Conservation (phyloP, 2,329 filamentous ascomycete genomes). For the Aspergillus sp. region DNA sequence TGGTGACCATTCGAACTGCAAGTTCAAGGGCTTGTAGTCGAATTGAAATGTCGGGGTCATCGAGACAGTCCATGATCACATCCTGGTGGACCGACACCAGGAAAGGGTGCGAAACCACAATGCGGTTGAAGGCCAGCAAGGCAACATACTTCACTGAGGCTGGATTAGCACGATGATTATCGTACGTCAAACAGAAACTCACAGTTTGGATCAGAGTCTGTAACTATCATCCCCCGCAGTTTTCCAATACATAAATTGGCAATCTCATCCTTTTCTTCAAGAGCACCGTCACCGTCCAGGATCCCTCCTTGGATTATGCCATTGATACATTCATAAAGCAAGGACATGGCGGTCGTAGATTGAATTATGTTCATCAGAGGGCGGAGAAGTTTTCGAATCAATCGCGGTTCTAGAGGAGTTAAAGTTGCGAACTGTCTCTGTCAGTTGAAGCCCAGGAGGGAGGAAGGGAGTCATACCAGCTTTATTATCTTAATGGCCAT, state of each 20-base stretch:
- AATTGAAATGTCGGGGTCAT: conserved; percentile 94
- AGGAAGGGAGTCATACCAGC: conserved; percentile 57
- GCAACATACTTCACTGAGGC: conserved; percentile 90
- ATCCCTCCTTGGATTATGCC: conserved; percentile 97
- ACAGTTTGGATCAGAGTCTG: conserved; percentile 92
- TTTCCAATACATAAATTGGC: conserved; percentile 90
- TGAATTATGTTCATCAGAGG: conserved; percentile 90
- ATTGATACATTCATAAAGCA: conserved; percentile 97
- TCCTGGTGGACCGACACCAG: conserved; percentile 92
- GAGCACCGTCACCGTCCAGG: conserved; percentile 75
- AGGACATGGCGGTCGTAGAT: conserved; percentile 95
- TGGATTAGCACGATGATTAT: not conserved
- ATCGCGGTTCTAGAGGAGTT: conserved; percentile 84
- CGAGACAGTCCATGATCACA: conserved; percentile 93
- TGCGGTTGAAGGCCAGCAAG: conserved; percentile 90
- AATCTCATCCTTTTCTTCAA: conserved; percentile 83
- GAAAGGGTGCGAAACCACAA: conserved; percentile 82
- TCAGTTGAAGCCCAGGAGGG: conserved; percentile 15
- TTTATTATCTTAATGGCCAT: conserved; percentile 99
- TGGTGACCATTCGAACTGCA: conserved; percentile 89
- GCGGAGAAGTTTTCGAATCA: conserved; percentile 87
- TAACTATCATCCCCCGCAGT: conserved; percentile 87
- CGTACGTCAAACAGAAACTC: conserved; percentile 40
- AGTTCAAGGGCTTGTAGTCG: conserved; percentile 88
- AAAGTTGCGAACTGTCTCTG: conserved; percentile 78